A percentile compares a stretch with the other conserved stretches of the same genome.
These are phyloP conservation scores for Ulvella scutata DNA, from an alignment of 139 green algal species.

Conservation along the genomic window DNA sequence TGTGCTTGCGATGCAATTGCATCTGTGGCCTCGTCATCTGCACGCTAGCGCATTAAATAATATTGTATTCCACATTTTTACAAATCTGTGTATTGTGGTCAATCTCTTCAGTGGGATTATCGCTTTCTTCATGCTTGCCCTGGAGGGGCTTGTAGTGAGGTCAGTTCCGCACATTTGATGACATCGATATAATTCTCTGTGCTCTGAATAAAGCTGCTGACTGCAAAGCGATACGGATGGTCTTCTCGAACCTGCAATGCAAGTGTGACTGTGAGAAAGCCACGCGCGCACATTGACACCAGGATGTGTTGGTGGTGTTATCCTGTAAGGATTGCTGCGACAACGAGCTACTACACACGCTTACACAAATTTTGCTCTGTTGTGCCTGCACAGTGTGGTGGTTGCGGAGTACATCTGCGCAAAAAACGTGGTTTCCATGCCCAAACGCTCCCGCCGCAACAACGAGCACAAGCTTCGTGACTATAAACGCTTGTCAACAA, in stretches of 20 bases:
- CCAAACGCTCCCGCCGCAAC: too few species aligned
- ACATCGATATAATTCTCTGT: constrained; percentile 76
- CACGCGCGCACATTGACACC: neutral
- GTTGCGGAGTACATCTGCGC: too few species aligned
- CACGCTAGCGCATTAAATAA: too few species aligned
- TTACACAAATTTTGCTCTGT: neutral
- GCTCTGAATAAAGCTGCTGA: constrained; percentile 86
- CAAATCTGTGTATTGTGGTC: too few species aligned
- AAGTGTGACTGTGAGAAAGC: neutral
- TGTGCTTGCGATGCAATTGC: constrained; percentile 38
- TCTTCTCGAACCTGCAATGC: constrained; percentile 54
- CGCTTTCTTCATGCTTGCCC: too few species aligned
- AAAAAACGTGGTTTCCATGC: too few species aligned
- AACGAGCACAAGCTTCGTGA: too few species aligned
- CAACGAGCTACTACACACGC: neutral
- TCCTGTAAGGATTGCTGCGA: neutral
- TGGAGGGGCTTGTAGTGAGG: too few species aligned
- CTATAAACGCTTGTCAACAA: too few species aligned
- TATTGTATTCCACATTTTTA: too few species aligned
- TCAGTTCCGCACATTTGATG: constrained; percentile 47
- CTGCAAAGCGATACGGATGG: constrained; percentile 73
- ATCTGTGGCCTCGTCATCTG: constrained; percentile 69
- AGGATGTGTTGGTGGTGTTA: neutral
- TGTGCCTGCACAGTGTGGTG: too few species aligned
- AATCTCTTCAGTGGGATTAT: too few species aligned